Conservation (phyloP, 345 rosid genomes). For the Toxicodendron radicans region DNA sequence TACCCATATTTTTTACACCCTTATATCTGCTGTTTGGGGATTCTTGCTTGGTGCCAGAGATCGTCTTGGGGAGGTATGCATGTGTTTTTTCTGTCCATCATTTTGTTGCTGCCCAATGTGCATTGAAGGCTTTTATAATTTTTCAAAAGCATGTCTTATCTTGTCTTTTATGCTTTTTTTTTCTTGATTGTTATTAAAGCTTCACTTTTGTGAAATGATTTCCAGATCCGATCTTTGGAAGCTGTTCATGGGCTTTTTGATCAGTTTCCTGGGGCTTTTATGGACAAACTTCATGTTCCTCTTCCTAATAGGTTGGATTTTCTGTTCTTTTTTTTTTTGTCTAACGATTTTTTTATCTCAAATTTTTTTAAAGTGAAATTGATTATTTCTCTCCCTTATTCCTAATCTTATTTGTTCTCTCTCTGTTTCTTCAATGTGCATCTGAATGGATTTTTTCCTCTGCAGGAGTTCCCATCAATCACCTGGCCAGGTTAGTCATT, state of each 20-base stretch:
- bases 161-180: neutral
- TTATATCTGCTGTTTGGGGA: constrained; percentile 85
- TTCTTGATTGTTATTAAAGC: constrained; percentile 11
- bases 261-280: constrained; percentile 88
- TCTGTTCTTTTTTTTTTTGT: neutral
- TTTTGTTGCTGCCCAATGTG: neutral
- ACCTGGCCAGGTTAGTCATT: constrained; percentile 49
- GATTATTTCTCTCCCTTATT: too few relatives aligned
- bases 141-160: neutral
- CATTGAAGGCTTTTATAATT: neutral
- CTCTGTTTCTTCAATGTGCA: constrained; percentile 3
- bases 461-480: constrained; percentile 53
- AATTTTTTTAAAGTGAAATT: neutral
- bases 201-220: constrained; percentile 13
- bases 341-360: neutral
- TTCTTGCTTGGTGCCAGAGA: constrained; percentile 97
- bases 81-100: neutral
- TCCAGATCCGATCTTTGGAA: constrained; percentile 92
- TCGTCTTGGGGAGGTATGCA: constrained; percentile 91
- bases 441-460: constrained; percentile 19
- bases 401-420: neutral
- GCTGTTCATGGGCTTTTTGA: constrained; percentile 80
- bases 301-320: constrained; percentile 48
- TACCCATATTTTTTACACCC: constrained; percentile 74
- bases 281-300: constrained; percentile 65